Evolutionary conservation across 192 early-diverging fungal genomes (phyloP).

Genomic region (Thoreauomyces humboldtii): DNA sequence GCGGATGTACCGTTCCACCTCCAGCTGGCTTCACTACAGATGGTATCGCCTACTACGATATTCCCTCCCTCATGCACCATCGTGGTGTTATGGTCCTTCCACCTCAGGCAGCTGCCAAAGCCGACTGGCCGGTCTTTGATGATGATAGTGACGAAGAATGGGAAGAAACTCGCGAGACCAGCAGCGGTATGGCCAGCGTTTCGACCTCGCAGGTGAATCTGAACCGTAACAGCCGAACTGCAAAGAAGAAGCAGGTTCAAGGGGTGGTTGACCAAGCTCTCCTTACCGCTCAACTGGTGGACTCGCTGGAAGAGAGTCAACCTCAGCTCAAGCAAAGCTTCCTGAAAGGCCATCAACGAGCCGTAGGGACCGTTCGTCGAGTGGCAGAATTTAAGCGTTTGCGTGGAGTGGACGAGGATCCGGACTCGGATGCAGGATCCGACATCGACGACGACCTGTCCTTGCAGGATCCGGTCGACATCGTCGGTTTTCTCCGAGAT

Average conservation of each 20-base stretch:
- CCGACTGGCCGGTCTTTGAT: constrained; percentile 37
- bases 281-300: constrained; percentile 39
- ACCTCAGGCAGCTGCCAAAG: constrained; percentile 21
- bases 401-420: neutral
- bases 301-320: constrained; percentile 33
- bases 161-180: constrained; percentile 5
- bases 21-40: constrained; percentile 56
- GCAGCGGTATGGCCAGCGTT: constrained; percentile 12
- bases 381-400: constrained; percentile 34
- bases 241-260: constrained; percentile 1
- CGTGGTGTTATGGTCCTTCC: constrained; percentile 49
- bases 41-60: constrained; percentile 60
- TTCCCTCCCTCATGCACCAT: constrained; percentile 49
- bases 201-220: neutral
- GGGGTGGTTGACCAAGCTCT: constrained; percentile 21
- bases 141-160: constrained; percentile 41
- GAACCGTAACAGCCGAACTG: neutral
- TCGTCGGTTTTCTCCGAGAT: constrained; percentile 47
- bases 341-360: constrained; percentile 23
- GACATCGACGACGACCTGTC: constrained; percentile 23
- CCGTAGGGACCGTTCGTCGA: constrained; percentile 30
- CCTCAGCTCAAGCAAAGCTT: constrained; percentile 39
- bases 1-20: constrained; percentile 49
- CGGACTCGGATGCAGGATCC: neutral
- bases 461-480: constrained; percentile 50